These are phyloP conservation scores for Tribonema minus DNA, from an alignment of 108 stramenopile genomes.

Conservation along the genomic window DNA sequence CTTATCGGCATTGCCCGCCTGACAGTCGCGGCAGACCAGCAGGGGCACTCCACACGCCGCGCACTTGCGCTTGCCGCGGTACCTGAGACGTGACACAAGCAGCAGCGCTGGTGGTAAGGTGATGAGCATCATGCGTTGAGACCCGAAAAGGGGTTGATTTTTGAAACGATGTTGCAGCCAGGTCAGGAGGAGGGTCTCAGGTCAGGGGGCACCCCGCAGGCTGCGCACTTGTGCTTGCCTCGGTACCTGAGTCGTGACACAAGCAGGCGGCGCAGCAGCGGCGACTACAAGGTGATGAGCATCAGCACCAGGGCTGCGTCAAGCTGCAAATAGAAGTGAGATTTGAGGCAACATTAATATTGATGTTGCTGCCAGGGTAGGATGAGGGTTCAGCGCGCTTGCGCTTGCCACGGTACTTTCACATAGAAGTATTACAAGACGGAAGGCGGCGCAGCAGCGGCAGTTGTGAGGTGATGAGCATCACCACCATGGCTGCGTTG, in stretches of 20 bases:
- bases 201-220: constrained; percentile 85
- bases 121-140: too few species aligned
- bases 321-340: too few species aligned
- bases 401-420: constrained; percentile 80
- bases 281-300: not conserved
- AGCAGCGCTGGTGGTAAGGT: not conserved
- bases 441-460: not conserved
- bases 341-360: too few species aligned
- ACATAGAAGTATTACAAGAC: too few species aligned
- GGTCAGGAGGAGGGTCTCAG: too few species aligned
- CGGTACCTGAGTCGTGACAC: constrained; percentile 68
- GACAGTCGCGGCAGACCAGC: constrained; percentile 72
- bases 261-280: not conserved
- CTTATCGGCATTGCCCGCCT: constrained; percentile 54
- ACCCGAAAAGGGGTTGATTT: too few species aligned
- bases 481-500: too few species aligned
- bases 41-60: constrained; percentile 81
- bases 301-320: too few species aligned
- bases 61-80: constrained; percentile 85
- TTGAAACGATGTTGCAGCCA: too few species aligned
- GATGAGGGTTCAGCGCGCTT: constrained; percentile 78
- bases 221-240: constrained; percentile 80
- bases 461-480: too few species aligned
- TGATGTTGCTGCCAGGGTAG: too few species aligned
- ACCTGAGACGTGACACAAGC: constrained; percentile 59